These are phyloP conservation scores for Microbotryomycetes sp. DNA, from an alignment of 1,284 basidiomycete species.

Conservation along the genomic window DNA sequence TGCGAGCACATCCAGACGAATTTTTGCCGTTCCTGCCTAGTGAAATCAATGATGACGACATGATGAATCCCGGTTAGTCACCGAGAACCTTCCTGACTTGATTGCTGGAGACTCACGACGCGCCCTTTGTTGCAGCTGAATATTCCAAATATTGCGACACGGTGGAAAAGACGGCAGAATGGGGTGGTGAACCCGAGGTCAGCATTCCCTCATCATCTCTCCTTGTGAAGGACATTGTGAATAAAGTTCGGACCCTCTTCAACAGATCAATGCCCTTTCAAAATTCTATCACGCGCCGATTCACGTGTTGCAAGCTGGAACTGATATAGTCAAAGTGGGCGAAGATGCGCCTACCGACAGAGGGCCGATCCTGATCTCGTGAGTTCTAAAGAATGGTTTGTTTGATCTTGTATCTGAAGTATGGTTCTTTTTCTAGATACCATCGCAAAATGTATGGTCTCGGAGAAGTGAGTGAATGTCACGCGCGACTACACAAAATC, in stretches of 20 bases:
- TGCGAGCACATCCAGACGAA: conserved; percentile 75
- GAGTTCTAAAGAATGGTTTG: background rate
- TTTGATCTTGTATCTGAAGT: too few relatives aligned
- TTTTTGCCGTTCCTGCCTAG: conserved; percentile 87
- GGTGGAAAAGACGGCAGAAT: conserved; percentile 75
- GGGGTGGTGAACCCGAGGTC: conserved; percentile 94
- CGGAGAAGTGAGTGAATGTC: conserved; percentile 63
- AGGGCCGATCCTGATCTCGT: conserved; percentile 30
- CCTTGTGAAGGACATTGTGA: too few relatives aligned
- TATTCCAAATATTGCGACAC: conserved; percentile 72
- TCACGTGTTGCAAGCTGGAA: conserved; percentile 79
- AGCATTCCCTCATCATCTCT: conserved; percentile 37
- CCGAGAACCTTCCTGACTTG: conserved; percentile 12
- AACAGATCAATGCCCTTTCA: conserved; percentile 73
- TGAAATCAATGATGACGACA: conserved; percentile 67
- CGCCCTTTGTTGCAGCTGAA: conserved; percentile 44
- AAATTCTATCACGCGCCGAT: conserved; percentile 80
- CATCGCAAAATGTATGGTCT: conserved; percentile 87
- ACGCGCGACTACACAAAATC: too few relatives aligned
- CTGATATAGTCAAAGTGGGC: conserved; percentile 64
- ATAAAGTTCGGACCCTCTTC: background rate
- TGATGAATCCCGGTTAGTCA: conserved; percentile 55
- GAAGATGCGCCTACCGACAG: conserved; percentile 54
- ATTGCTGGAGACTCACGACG: conserved; percentile 1
- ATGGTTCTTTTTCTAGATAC: conserved; percentile 69